Evolutionary conservation across 305 asterid genomes (phyloP), one percentile per base, ranked within the genome.

Genomic region (Fraxinus velutina): DNA sequence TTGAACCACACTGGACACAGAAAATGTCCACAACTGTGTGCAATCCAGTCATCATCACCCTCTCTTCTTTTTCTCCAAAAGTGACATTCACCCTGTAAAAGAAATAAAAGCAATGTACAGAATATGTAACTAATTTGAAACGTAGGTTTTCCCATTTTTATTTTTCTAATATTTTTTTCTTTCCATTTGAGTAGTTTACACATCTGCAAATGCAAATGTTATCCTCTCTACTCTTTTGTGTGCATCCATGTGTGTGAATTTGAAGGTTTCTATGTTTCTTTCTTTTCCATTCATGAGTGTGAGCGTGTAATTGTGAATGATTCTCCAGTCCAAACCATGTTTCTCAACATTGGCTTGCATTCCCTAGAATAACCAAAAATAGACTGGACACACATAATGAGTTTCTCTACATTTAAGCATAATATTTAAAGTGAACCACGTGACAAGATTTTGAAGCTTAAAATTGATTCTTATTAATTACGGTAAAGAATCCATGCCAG

Each of bases 1-100:
- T 84, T 15, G 99, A 94, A 73, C 98, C 97, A 87, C 99, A 96
- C 32, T 85, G 77, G 88, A 94, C 97, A 60, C 99, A 96, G 91
- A 91, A 96, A 79, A 94, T 89, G 87, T 96, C 99, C 12, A 91
- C 95, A 17, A 92, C 99, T 10, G 92, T 76, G 88, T 94, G 98
- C 78, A 88, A 15, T 78, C 99, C 99, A 36, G 98, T 96, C 91
- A 88, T 92, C 99, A 96, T 96, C 90, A 85, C 0, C 83, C 99
- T 89, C 77, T 93, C 97, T 85, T 96, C 99, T 83, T 83, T 91
- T 79, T 84, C 91, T 74, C 99, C 98, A 78, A 77, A 66, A 15
- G 94, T 90, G 33, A 94, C 95, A 85, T 96, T 96, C 78, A 82
- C 93, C 32, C 99, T 96, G 93, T 62, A 84, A 84, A 82, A 44